Evolutionary conservation across 768 basidiomycete species (phyloP), one percentile per base, ranked within the genome.

Genomic region (Hypholoma sublateritium): DNA sequence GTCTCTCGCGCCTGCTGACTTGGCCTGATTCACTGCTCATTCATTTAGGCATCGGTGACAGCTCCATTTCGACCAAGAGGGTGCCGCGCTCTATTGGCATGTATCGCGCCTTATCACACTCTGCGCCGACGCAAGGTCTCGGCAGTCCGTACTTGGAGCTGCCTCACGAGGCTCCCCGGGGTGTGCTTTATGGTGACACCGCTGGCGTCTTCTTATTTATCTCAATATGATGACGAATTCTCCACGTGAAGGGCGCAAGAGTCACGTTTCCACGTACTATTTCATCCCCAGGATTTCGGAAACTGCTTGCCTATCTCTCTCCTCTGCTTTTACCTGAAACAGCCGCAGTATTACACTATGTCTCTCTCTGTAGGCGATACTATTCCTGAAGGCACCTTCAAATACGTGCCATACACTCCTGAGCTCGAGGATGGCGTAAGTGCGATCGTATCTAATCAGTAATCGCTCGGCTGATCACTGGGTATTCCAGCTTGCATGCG

Each of bases 361-460:
- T 62, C 67, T 21, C 62, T 78, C 66, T 68, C 73, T 62, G 68
- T 74, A 35, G 74, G 73, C 44, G 73, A 77, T 53, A 69, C 63
- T 17, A 72, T 78, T 56, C 73, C 75, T n/a, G 65, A 72, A 50
- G 72, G 69, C 24, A 70, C 65, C n/a, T 75, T 78, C 67, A 71
- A 67, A 14, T 80, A 87, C 64, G 71, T 93, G 55, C 82, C 85
- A 5, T 89, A 83, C 67, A 68, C 78, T 0, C 76, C 83, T 14
- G 85, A 80, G 66, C 82, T 90, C 56, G 88, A 87, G 25, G 74
- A 85, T 69, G 74, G 76, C 60, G 82, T 85, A 55, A 60, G 83
- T 77, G 37, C 53, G 28, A 42, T 43, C 24, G 13, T 28, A 60
- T 60, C 58, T 60, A 57, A 63, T 58, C 53, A 43, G 36, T 36